phyloP scores from a whole-genome alignment of 352 stramenopile species.

The Pythium dissotocum region DNA sequence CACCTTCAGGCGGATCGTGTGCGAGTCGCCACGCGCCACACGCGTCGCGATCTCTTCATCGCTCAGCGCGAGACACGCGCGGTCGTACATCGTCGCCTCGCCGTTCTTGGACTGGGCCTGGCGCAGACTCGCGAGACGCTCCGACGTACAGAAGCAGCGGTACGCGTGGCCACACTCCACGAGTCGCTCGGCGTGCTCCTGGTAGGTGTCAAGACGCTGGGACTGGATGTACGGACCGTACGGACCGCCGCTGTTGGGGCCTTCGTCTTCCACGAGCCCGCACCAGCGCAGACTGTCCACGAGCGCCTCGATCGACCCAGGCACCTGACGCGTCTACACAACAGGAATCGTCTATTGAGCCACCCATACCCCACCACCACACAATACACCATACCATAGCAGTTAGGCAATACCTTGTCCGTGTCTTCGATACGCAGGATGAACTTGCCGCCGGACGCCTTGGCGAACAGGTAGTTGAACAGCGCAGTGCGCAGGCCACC shows the following conservation, averaged over 20 bases:
- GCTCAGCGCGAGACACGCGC: slow-evolving; percentile 93
- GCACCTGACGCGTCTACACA: slow-evolving; percentile 73
- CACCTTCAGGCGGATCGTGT: slow-evolving; percentile 96
- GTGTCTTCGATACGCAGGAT: slow-evolving; percentile 93
- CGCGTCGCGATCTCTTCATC: slow-evolving; percentile 88
- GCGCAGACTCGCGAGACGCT: slow-evolving; percentile 92
- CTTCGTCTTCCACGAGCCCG: slow-evolving; percentile 97
- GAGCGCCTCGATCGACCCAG: slow-evolving; percentile 83
- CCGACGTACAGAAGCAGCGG: slow-evolving; percentile 95
- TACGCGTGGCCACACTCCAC: slow-evolving; percentile 93
- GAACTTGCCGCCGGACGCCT: slow-evolving; percentile 81
- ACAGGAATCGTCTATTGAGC: neutral
- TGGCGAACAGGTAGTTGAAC: slow-evolving; percentile 93
- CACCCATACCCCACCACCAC: neutral
- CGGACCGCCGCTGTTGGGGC: slow-evolving; percentile 86
- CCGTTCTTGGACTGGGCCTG: slow-evolving; percentile 89
- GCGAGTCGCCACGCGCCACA: slow-evolving; percentile 83
- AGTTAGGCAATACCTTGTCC: slow-evolving; percentile 59
- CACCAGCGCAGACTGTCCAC: slow-evolving; percentile 93
- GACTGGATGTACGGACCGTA: slow-evolving; percentile 97
- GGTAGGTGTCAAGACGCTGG: slow-evolving; percentile 94
- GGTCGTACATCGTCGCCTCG: slow-evolving; percentile 97
- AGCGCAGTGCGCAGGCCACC: slow-evolving; percentile 90
- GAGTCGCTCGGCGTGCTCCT: slow-evolving; percentile 87
- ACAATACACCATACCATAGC: neutral